phyloP scores from a whole-genome alignment of 352 stramenopile species.

The Phytophthora colocasiae region DNA sequence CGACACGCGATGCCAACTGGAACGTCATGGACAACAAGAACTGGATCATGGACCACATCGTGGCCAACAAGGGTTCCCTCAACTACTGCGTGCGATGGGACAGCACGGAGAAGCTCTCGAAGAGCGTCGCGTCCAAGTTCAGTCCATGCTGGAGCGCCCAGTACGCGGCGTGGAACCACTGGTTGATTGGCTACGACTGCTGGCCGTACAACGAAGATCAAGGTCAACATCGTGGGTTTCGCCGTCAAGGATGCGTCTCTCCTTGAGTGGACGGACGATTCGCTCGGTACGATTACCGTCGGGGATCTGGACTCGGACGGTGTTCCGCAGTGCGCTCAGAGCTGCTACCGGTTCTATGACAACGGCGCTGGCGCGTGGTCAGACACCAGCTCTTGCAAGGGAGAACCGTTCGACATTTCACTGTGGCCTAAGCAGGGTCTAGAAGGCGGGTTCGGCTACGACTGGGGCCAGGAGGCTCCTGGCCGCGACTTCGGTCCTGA shows the following conservation, averaged over 20 bases:
- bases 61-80: constrained; percentile 34
- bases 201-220: constrained; percentile 33
- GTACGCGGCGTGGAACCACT: constrained; percentile 35
- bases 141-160: constrained; percentile 43
- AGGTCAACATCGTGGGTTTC: constrained; percentile 31
- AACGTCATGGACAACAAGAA: constrained; percentile 9
- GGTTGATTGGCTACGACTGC: constrained; percentile 34
- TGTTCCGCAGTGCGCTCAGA: constrained; percentile 25
- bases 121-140: constrained; percentile 44
- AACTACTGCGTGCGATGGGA: constrained; percentile 58
- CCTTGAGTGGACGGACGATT: constrained; percentile 45
- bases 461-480: neutral
- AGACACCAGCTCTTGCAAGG: constrained; percentile 36
- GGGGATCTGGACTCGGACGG: constrained; percentile 34
- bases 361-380: neutral
- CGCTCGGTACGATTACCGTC: constrained; percentile 37
- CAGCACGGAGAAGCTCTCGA: constrained; percentile 40
- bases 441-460: constrained; percentile 23
- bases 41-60: constrained; percentile 44
- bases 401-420: constrained; percentile 44
- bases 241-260: constrained; percentile 21
- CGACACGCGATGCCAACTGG: too few relatives aligned
- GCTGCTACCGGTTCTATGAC: constrained; percentile 33
- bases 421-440: constrained; percentile 39
- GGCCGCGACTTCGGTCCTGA: too few relatives aligned